Conservation (phyloP, 768 basidiomycete genomes). For the Trametes villosa region DNA sequence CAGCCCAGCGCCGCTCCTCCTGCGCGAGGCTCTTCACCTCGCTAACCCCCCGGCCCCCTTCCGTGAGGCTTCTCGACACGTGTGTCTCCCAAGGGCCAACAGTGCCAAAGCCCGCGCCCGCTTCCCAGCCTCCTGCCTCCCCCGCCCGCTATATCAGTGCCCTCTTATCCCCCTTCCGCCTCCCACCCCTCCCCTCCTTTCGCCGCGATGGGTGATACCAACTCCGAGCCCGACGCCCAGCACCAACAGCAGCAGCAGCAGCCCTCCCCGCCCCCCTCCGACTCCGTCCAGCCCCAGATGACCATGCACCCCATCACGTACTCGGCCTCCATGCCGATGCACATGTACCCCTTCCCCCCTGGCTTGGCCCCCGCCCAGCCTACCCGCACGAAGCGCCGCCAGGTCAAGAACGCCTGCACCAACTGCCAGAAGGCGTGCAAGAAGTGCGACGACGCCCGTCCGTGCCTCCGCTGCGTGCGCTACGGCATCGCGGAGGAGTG, state of each 20-base stretch:
- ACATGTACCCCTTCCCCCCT: constrained; percentile 71
- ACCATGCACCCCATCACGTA: constrained; percentile 56
- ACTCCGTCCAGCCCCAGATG: constrained; percentile 50
- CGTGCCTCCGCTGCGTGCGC: constrained; percentile 91
- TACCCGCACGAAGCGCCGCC: constrained; percentile 76
- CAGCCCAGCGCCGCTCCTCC: constrained; percentile 13
- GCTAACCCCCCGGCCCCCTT: constrained; percentile 2
- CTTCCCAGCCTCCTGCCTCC: constrained; percentile 18
- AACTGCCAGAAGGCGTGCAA: constrained; percentile 92
- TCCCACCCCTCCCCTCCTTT: constrained; percentile 39
- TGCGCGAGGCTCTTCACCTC: constrained; percentile 2
- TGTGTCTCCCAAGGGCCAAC: constrained; percentile 15
- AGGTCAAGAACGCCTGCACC: constrained; percentile 92
- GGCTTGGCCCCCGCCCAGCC: constrained; percentile 50
- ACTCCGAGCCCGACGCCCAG: constrained; percentile 46
- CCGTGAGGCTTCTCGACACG: constrained; percentile 26
- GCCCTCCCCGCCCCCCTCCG: constrained; percentile 26
- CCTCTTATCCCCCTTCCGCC: constrained; percentile 36
- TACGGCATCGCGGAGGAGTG: constrained; percentile 89
- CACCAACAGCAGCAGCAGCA: constrained; percentile 7
- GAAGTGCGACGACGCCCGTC: constrained; percentile 90
- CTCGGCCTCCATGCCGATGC: constrained; percentile 56
- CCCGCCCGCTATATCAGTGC: constrained; percentile 27
- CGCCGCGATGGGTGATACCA: constrained; percentile 45
- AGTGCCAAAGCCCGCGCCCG: constrained; percentile 17